Conservation (phyloP, 768 basidiomycete genomes). For the Calvatia gigantea region DNA sequence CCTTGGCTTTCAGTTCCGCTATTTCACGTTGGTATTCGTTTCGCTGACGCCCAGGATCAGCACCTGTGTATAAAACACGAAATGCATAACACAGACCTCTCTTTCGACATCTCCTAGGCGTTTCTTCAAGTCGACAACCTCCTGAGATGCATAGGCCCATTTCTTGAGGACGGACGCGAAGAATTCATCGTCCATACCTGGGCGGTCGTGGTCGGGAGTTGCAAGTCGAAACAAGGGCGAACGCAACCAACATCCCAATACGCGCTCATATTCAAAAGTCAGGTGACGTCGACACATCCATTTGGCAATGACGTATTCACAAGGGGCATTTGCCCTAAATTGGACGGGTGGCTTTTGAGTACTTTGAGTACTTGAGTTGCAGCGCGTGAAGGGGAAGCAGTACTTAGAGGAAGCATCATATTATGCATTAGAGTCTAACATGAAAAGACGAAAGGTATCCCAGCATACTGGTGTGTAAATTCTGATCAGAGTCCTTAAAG, state of each 20-base stretch:
- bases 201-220: conserved; percentile 2
- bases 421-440: conserved; percentile 14
- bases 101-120: conserved; percentile 24
- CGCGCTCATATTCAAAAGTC: conserved; percentile 4
- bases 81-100: conserved; percentile 13
- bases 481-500: conserved; percentile 43
- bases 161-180: conserved; percentile 27
- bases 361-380: neutral
- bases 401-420: conserved; percentile 8
- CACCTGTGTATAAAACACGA: neutral
- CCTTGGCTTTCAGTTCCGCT: neutral
- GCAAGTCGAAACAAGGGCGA: neutral
- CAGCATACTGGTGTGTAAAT: conserved; percentile 11
- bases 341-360: too few relatives aligned
- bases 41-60: conserved; percentile 7
- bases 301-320: neutral
- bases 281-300: conserved; percentile 4
- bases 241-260: conserved; percentile 3
- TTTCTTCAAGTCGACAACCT: conserved; percentile 27
- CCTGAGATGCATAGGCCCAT: conserved; percentile 35
- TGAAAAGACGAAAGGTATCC: conserved; percentile 6
- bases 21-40: conserved; percentile 8
- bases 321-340: neutral
- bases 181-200: conserved; percentile 31
- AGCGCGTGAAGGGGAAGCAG: neutral